phyloP scores from a whole-genome alignment of 805 yeast genomes.

The Sugiyamaella lignohabitans region DNA sequence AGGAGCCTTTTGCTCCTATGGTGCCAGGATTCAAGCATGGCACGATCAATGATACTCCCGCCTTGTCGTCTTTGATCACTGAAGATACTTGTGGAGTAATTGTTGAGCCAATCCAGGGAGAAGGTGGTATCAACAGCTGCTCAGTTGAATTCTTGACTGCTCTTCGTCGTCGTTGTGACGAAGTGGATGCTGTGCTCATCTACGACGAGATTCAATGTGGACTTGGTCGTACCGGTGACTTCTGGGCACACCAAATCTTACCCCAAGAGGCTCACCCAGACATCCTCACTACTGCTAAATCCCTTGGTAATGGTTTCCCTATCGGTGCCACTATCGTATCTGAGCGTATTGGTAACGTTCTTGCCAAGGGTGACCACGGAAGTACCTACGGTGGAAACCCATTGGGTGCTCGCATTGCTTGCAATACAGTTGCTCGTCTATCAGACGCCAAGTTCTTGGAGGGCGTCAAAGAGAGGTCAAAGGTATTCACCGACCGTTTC shows the following conservation, averaged over 20 bases:
- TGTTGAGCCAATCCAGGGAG: slow-evolving; percentile 97
- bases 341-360: slow-evolving; percentile 62
- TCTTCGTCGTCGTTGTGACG: slow-evolving; percentile 59
- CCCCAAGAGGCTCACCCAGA: slow-evolving; percentile 88
- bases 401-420: slow-evolving; percentile 74
- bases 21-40: slow-evolving; percentile 83
- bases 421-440: slow-evolving; percentile 64
- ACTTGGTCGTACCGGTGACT: slow-evolving; percentile 80
- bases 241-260: slow-evolving; percentile 84
- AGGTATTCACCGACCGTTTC: slow-evolving; percentile 44
- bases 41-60: slow-evolving; percentile 49
- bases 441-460: slow-evolving; percentile 53
- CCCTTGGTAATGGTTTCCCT: slow-evolving; percentile 94
- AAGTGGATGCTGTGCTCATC: slow-evolving; percentile 68
- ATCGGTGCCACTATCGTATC: slow-evolving; percentile 89
- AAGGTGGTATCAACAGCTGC: slow-evolving; percentile 83
- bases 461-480: slow-evolving; percentile 55
- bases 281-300: slow-evolving; percentile 89
- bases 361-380: slow-evolving; percentile 93
- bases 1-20: slow-evolving; percentile 82
- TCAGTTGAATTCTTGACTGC: slow-evolving; percentile 56
- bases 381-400: slow-evolving; percentile 98
- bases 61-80: slow-evolving; percentile 50
- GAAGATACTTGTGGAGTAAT: slow-evolving; percentile 83
- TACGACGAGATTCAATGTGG: slow-evolving; percentile 98